phyloP scores from a whole-genome alignment of 2,329 filamentous ascomycete species.

The Fusarium sp. region DNA sequence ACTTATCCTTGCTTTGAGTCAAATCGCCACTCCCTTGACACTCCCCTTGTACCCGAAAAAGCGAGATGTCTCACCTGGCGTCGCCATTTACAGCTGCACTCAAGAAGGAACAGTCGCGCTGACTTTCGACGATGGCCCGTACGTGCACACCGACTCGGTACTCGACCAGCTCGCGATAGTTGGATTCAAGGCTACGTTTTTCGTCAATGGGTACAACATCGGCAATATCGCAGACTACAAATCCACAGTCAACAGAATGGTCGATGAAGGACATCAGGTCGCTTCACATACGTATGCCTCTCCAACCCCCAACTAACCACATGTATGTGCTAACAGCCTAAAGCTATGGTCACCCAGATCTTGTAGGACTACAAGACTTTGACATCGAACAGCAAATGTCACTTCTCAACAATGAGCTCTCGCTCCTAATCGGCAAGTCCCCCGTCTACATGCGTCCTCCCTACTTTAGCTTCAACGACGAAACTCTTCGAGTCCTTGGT shows the following conservation, averaged over 20 bases:
- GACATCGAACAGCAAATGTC: slow-evolving; percentile 28
- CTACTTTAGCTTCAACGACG: slow-evolving; percentile 24
- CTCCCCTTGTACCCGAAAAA: not conserved
- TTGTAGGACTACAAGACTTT: slow-evolving; percentile 1
- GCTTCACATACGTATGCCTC: slow-evolving; percentile 19
- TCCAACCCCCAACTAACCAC: not conserved
- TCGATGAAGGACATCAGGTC: slow-evolving; percentile 19
- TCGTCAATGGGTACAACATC: slow-evolving; percentile 14
- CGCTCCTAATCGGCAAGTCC: slow-evolving; percentile 21
- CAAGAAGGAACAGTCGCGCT: slow-evolving; percentile 15
- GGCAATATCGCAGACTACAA: slow-evolving; percentile 24
- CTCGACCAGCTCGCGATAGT: slow-evolving; percentile 26
- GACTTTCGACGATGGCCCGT: slow-evolving; percentile 28
- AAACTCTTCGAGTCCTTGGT: slow-evolving; percentile 13
- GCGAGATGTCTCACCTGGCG: not conserved
- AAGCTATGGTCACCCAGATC: slow-evolving; percentile 22
- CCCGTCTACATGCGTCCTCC: slow-evolving; percentile 29
- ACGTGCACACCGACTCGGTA: slow-evolving; percentile 15
- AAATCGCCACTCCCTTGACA: not conserved
- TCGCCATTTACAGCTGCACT: slow-evolving; percentile 23
- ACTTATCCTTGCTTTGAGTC: not conserved
- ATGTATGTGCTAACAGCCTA: not conserved
- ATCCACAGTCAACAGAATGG: slow-evolving; percentile 16
- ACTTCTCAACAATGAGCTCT: slow-evolving; percentile 3
- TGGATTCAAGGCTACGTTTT: slow-evolving; percentile 18